phyloP scores from a whole-genome alignment of 208 protist species.

The Wallacemonas rigidus region DNA sequence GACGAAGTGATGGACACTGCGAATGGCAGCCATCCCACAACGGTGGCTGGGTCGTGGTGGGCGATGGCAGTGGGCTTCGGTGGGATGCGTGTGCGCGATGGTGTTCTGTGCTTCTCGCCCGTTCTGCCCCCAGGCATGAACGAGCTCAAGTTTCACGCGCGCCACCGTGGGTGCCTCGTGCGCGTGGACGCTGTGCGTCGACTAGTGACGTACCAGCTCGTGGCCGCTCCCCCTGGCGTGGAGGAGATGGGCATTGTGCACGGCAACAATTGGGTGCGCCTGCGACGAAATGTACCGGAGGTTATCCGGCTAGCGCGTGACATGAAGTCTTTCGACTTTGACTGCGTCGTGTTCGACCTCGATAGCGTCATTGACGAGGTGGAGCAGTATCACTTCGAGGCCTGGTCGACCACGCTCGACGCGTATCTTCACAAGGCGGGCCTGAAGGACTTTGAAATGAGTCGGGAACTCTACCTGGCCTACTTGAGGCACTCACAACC shows the following conservation, averaged over 20 bases:
- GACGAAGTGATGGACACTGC: slow-evolving; percentile 75
- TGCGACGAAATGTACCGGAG: slow-evolving; percentile 53
- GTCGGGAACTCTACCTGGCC: slow-evolving; percentile 79
- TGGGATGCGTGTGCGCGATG: slow-evolving; percentile 72
- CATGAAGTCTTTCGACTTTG: slow-evolving; percentile 84
- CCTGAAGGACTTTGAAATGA: slow-evolving; percentile 51
- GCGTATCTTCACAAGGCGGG: slow-evolving; percentile 56
- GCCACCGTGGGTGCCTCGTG: slow-evolving; percentile 80
- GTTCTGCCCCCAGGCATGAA: slow-evolving; percentile 71
- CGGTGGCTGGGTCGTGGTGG: slow-evolving; percentile 83
- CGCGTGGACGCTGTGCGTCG: slow-evolving; percentile 60
- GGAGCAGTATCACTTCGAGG: slow-evolving; percentile 81
- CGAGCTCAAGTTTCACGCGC: slow-evolving; percentile 72
- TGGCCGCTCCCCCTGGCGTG: slow-evolving; percentile 42
- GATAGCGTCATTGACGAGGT: slow-evolving; percentile 82
- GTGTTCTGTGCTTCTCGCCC: slow-evolving; percentile 85
- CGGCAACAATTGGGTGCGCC: slow-evolving; percentile 62
- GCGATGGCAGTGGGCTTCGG: slow-evolving; percentile 78
- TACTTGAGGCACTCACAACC: slow-evolving; percentile 79
- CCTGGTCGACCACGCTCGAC: slow-evolving; percentile 86
- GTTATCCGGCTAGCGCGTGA: slow-evolving; percentile 76
- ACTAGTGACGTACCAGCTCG: slow-evolving; percentile 75
- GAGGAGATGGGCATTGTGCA: slow-evolving; percentile 77
- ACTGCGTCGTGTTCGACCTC: slow-evolving; percentile 89
- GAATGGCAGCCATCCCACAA: slow-evolving; percentile 74